Conservation (phyloP, 129 eudicot species). For the Chrysanthemum makinoi region DNA sequence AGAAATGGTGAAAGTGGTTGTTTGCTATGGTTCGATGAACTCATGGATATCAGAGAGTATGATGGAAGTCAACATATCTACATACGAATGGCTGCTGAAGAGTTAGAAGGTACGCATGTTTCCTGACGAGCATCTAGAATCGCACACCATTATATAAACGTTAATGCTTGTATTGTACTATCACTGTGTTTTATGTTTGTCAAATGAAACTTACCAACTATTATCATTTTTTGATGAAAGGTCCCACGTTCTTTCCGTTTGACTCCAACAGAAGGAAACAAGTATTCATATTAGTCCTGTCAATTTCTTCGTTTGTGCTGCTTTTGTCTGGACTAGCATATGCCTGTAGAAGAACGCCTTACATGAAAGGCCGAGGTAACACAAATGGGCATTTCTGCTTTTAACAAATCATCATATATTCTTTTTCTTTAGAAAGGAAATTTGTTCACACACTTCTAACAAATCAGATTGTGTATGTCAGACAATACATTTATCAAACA, state of each 20-base stretch:
- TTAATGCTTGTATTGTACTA: neutral
- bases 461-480: too few relatives aligned
- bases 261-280: neutral
- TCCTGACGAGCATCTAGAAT: neutral
- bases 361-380: neutral
- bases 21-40: constrained; percentile 48
- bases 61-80: constrained; percentile 32
- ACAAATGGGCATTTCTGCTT: neutral
- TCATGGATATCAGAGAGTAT: constrained; percentile 41
- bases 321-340: constrained; percentile 11
- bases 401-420: too few relatives aligned
- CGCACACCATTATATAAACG: neutral
- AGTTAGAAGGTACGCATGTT: constrained; percentile 8
- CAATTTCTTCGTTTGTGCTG: neutral
- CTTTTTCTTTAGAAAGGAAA: neutral
- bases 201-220: neutral
- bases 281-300: neutral
- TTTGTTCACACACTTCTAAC: neutral
- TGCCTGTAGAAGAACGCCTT: constrained; percentile 7
- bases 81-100: constrained; percentile 40
- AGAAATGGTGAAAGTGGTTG: constrained; percentile 52
- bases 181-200: neutral
- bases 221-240: neutral
- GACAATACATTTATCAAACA: neutral
- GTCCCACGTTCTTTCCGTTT: neutral